Percentiles rank a stretch among this genome's conserved stretches.
phyloP scores from a whole-genome alignment of 1,284 basidiomycete genomes.

The Malassezia obtusa region DNA sequence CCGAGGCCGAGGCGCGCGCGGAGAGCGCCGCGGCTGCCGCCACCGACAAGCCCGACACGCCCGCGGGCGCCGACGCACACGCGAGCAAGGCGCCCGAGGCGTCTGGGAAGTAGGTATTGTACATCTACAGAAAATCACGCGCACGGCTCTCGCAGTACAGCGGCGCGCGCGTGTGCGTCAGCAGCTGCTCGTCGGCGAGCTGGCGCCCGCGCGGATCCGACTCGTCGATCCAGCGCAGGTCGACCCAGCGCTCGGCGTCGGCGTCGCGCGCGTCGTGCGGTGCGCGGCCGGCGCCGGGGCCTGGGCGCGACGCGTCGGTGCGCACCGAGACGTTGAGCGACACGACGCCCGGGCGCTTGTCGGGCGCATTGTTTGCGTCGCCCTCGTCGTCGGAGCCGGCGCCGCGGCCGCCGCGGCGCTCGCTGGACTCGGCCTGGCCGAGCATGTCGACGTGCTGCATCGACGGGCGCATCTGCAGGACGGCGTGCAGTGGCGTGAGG shows the following conservation, averaged over 20 bases:
- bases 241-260: constrained; percentile 44
- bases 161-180: constrained; percentile 1
- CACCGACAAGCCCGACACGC: neutral
- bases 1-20: constrained; percentile 19
- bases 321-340: constrained; percentile 37
- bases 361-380: constrained; percentile 21
- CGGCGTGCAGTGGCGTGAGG: constrained; percentile 33
- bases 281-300: constrained; percentile 25
- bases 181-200: neutral
- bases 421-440: constrained; percentile 28
- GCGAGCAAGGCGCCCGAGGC: neutral
- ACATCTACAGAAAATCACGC: constrained; percentile 9
- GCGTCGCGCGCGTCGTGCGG: constrained; percentile 18
- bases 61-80: neutral
- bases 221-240: constrained; percentile 37
- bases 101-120: neutral
- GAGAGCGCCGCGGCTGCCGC: neutral
- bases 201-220: constrained; percentile 5
- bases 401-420: constrained; percentile 30
- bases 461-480: constrained; percentile 41
- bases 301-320: constrained; percentile 20
- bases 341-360: constrained; percentile 18
- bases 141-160: constrained; percentile 1
- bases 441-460: constrained; percentile 45
- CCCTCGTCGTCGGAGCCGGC: constrained; percentile 30